phyloP scores from a whole-genome alignment of 139 green algal genomes.

The Chloropicon primus region DNA sequence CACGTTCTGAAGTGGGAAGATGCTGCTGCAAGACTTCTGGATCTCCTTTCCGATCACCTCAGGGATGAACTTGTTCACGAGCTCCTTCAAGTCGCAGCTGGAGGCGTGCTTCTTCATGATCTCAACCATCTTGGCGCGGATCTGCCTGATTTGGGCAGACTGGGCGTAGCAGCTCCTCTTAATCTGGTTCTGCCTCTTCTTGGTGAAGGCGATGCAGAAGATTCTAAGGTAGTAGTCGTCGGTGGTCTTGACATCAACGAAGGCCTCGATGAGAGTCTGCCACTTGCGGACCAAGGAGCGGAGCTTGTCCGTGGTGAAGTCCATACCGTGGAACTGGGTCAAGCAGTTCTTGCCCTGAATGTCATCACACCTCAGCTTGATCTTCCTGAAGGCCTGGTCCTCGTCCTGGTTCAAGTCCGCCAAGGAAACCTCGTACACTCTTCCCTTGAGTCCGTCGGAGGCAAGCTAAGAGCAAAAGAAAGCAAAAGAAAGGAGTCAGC shows the following conservation, averaged over 20 bases:
- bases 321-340: slow-evolving; percentile 99
- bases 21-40: slow-evolving; percentile 31
- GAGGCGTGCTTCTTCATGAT: slow-evolving; percentile 89
- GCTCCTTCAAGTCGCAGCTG: slow-evolving; percentile 91
- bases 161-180: slow-evolving; percentile 93
- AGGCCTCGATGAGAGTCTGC: slow-evolving; percentile 95
- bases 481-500: not conserved
- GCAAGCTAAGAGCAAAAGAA: slow-evolving; percentile 65
- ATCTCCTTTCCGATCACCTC: slow-evolving; percentile 22
- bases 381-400: slow-evolving; percentile 93
- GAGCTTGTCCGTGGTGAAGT: slow-evolving; percentile 99
- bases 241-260: slow-evolving; percentile 96
- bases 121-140: slow-evolving; percentile 97
- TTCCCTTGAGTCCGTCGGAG: slow-evolving; percentile 93
- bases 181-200: slow-evolving; percentile 79
- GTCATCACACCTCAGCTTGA: slow-evolving; percentile 88
- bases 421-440: slow-evolving; percentile 89
- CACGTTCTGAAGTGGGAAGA: slow-evolving; percentile 87
- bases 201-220: slow-evolving; percentile 97
- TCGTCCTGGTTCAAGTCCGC: slow-evolving; percentile 98
- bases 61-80: slow-evolving; percentile 83
- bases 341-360: slow-evolving; percentile 89
- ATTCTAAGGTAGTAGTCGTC: slow-evolving; percentile 94
- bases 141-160: slow-evolving; percentile 56
- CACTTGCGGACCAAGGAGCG: slow-evolving; percentile 96